These are phyloP conservation scores for Craterostigma plantagineum DNA, from an alignment of 257 asterid species.

Conservation along the genomic window DNA sequence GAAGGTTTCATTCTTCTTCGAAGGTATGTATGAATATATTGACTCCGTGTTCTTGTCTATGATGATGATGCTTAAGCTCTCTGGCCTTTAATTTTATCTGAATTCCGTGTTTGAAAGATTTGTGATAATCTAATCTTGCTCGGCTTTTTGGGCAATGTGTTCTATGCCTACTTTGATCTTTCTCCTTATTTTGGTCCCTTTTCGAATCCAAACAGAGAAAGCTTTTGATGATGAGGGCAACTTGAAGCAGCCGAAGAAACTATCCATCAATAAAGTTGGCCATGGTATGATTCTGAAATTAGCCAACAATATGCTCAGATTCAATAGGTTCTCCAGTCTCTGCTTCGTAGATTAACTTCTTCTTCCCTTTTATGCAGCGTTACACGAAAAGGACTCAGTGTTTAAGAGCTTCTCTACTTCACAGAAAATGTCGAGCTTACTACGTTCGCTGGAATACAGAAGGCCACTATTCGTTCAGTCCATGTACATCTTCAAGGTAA, in stretches of 20 bases:
- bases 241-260: slow-evolving; percentile 62
- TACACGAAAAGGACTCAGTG: slow-evolving; percentile 44
- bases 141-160: neutral
- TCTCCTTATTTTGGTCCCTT: too few species aligned
- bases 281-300: slow-evolving; percentile 31
- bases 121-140: neutral
- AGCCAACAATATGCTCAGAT: too few species aligned
- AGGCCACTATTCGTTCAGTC: slow-evolving; percentile 52
- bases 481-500: slow-evolving; percentile 74
- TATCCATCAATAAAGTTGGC: slow-evolving; percentile 77
- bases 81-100: neutral
- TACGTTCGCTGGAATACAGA: slow-evolving; percentile 35
- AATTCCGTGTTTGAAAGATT: neutral
- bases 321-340: too few species aligned
- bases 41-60: neutral
- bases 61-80: neutral
- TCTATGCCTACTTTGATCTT: neutral
- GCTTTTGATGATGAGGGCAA: slow-evolving; percentile 66
- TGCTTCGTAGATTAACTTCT: too few species aligned
- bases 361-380: slow-evolving; percentile 29
- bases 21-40: slow-evolving; percentile 30
- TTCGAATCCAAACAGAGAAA: slow-evolving; percentile 33
- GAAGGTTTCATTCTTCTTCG: slow-evolving; percentile 84
- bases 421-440: slow-evolving; percentile 30
- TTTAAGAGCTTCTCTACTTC: slow-evolving; percentile 56